Percentiles rank a stretch among this genome's conserved stretches.
phyloP scores from a whole-genome alignment of 1,139 yeast genomes.

The Protomyces inouyei region DNA sequence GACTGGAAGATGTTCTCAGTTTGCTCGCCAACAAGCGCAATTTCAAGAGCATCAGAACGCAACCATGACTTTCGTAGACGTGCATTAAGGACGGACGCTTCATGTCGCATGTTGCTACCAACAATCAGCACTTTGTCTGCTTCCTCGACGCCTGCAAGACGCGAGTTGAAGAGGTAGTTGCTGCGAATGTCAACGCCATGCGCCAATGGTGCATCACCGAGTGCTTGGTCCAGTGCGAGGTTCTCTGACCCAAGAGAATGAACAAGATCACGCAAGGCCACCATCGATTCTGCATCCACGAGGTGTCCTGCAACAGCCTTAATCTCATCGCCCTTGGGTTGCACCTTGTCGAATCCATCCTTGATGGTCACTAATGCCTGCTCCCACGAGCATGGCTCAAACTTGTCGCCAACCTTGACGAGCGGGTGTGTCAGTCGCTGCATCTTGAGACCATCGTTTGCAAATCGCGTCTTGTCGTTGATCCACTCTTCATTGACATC shows the following conservation, averaged over 20 bases:
- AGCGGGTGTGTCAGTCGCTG: conserved; percentile 83
- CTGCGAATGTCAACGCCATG: conserved; percentile 73
- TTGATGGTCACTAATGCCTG: conserved; percentile 72
- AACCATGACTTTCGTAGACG: conserved; percentile 83
- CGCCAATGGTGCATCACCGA: conserved; percentile 54
- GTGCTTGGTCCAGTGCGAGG: conserved; percentile 64
- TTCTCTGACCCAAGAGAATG: conserved; percentile 78
- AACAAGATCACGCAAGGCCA: conserved; percentile 72
- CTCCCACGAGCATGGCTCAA: conserved; percentile 81
- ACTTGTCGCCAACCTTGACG: conserved; percentile 64
- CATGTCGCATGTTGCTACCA: conserved; percentile 86
- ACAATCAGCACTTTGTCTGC: conserved; percentile 74
- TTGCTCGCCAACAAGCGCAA: conserved; percentile 68
- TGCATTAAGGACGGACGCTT: conserved; percentile 83
- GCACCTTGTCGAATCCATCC: conserved; percentile 54
- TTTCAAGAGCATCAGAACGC: conserved; percentile 56
- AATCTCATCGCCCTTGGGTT: conserved; percentile 65
- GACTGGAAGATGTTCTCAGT: conserved; percentile 73
- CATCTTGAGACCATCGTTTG: conserved; percentile 79
- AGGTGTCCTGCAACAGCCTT: conserved; percentile 81
- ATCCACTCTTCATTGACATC: conserved; percentile 91
- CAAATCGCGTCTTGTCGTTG: conserved; percentile 79
- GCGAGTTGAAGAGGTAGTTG: conserved; percentile 73
- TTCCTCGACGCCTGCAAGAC: conserved; percentile 73
- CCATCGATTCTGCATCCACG: conserved; percentile 76